Evolutionary conservation across 495 filamentous ascomycete species (phyloP).

Genomic region (Aspergillus bridgeri): DNA sequence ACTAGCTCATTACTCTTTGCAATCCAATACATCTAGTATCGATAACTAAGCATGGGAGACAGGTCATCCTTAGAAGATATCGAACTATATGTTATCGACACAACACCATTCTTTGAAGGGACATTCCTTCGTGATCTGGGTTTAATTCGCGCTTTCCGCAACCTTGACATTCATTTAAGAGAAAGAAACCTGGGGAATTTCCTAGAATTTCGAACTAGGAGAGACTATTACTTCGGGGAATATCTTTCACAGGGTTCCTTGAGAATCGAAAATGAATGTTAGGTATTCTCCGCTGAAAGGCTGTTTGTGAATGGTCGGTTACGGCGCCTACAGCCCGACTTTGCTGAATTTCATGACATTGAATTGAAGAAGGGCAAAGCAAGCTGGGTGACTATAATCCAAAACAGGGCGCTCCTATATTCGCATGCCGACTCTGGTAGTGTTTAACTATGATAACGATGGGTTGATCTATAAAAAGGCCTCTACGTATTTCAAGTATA

Average conservation of each 20-base stretch:
- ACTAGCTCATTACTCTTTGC: slow-evolving; percentile 37
- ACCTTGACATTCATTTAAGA: neutral
- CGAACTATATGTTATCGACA: slow-evolving; percentile 29
- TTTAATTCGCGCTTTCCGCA: slow-evolving; percentile 22
- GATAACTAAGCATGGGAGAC: slow-evolving; percentile 9
- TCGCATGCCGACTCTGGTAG: no score
- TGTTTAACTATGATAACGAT: no score
- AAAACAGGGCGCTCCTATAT: no score
- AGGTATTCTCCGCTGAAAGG: neutral
- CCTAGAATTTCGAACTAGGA: slow-evolving; percentile 5
- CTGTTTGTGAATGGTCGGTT: neutral
- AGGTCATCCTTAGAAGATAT: slow-evolving; percentile 20
- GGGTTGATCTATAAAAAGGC: no score
- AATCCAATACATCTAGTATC: slow-evolving; percentile 32
- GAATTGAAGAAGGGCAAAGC: neutral
- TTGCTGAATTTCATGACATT: neutral
- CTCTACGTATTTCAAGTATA: no score
- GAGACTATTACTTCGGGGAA: slow-evolving; percentile 30
- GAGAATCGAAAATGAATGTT: slow-evolving; percentile 22
- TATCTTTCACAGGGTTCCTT: slow-evolving; percentile 35
- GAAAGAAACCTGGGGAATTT: slow-evolving; percentile 14
- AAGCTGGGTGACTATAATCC: neutral
- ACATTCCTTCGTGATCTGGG: slow-evolving; percentile 29
- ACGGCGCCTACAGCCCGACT: neutral
- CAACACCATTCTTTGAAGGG: slow-evolving; percentile 19